Base-by-base conservation (phyloP, 2,329 filamentous ascomycete genomes). In the Huntiella decipiens region DNA sequence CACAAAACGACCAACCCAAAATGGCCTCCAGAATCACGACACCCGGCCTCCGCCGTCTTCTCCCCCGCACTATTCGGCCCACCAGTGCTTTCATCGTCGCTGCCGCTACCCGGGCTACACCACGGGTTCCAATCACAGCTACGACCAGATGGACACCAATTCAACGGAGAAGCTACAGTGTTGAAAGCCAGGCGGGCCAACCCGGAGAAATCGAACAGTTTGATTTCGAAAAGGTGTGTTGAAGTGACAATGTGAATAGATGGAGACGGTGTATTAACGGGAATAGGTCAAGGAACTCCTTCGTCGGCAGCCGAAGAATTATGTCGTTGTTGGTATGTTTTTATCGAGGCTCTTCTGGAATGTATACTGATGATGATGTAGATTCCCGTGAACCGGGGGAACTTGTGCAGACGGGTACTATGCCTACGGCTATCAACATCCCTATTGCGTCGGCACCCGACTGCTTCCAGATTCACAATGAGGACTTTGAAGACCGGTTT, bases 401-500 rank as follows among this genome's bases (percentile, higher is more conserved):
- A 59, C 72, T 81, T 50, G 54, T 61, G 43, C 59, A 65, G 5
- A 74, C 73, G 6, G 82, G 82, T 52, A 71, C 66, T 51, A 95
- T 98, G 56, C 91, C 91, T 1, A 73, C 73, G 39, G 77, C 86
- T 1, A 64, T 88, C 55, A 88, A 88, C 65, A 74, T 98, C 42
- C 88, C 91, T 43, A 70, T 96, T 51, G 73, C 69, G 5, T 79
- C 77, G 4, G 70, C 77, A 37, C 78, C 86, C 1, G 86, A 95
- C 60, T 79, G 79, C 49, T 77, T 92, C 56, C 80, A 86, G 60
- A 70, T 95, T 5, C 59, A 68, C 0, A 67, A 70, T 0, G 80
- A 83, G 10, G 86, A 94, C 52, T 96, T 96, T 57, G 73, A 82
- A 57, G 82, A 85, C 50, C 66, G 79, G 12, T 87, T 85, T 61